These are phyloP conservation scores for Globisporangium lucens DNA, from an alignment of 352 stramenopile species.

Conservation along the genomic window DNA sequence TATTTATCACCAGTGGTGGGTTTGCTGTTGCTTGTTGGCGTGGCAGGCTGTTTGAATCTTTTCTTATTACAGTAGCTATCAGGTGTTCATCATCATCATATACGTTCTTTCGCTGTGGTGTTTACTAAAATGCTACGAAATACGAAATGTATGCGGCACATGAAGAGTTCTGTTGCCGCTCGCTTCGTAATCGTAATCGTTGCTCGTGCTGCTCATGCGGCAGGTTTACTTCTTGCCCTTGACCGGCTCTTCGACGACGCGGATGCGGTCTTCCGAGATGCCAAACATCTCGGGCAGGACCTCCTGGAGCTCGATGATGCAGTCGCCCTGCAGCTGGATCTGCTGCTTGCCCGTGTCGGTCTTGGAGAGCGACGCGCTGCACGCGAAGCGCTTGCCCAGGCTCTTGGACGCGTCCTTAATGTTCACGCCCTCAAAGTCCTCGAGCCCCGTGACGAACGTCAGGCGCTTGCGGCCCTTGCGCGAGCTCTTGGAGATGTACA, in stretches of 20 bases:
- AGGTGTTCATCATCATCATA: no score
- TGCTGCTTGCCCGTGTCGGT: slow-evolving; percentile 72
- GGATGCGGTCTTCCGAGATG: slow-evolving; percentile 70
- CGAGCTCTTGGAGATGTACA: slow-evolving; percentile 68
- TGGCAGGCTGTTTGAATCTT: no score
- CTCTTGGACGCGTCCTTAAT: slow-evolving; percentile 83
- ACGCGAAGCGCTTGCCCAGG: slow-evolving; percentile 81
- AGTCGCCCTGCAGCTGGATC: slow-evolving; percentile 83
- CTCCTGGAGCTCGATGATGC: slow-evolving; percentile 64
- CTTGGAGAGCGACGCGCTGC: slow-evolving; percentile 77
- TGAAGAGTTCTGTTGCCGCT: no score
- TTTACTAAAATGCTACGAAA: no score
- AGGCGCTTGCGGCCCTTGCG: slow-evolving; percentile 78
- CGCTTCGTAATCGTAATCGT: no score
- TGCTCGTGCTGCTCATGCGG: no score
- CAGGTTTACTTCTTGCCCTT: slow-evolving; percentile 47
- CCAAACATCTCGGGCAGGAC: slow-evolving; percentile 77
- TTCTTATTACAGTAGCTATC: no score
- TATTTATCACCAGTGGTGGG: no score
- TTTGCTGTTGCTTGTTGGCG: no score
- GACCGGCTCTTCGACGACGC: slow-evolving; percentile 62
- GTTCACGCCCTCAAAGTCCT: slow-evolving; percentile 78
- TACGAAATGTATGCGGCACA: no score
- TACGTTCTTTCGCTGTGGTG: no score
- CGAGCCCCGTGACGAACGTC: slow-evolving; percentile 78